These are phyloP conservation scores for Suillus clintonianus DNA, from an alignment of 768 basidiomycete genomes.

Conservation along the genomic window DNA sequence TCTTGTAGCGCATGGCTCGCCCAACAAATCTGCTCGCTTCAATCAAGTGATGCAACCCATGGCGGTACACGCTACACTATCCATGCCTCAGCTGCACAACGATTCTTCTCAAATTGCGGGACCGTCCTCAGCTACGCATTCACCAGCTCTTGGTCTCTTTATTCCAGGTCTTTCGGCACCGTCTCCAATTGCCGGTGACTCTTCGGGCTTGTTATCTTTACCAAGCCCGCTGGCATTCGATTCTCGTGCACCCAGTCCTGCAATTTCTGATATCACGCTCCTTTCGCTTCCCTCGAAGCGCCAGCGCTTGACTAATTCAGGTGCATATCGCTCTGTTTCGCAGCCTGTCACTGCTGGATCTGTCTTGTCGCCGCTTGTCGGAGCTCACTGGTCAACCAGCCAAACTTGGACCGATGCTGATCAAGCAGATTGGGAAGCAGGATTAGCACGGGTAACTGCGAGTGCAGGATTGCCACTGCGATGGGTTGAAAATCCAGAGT, in stretches of 20 bases:
- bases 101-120: neutral
- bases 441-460: conserved; percentile 29
- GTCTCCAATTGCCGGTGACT: neutral
- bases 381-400: neutral
- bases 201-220: neutral
- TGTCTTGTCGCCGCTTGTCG: neutral
- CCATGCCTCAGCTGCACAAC: neutral
- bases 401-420: conserved; percentile 1
- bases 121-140: neutral
- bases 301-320: neutral
- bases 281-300: neutral
- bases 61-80: neutral
- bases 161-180: neutral
- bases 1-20: neutral
- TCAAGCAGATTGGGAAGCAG: conserved; percentile 1
- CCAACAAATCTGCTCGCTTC: neutral
- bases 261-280: neutral
- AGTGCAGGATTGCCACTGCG: conserved; percentile 34
- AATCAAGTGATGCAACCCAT: neutral
- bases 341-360: neutral
- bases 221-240: neutral
- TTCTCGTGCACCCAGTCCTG: neutral
- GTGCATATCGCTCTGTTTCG: neutral
- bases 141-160: neutral
- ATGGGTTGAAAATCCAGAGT: conserved; percentile 42